A percentile compares a stretch with the other conserved stretches of the same genome.
Conservation (phyloP, 129 eudicot species). For the Pittosporum tobira region DNA sequence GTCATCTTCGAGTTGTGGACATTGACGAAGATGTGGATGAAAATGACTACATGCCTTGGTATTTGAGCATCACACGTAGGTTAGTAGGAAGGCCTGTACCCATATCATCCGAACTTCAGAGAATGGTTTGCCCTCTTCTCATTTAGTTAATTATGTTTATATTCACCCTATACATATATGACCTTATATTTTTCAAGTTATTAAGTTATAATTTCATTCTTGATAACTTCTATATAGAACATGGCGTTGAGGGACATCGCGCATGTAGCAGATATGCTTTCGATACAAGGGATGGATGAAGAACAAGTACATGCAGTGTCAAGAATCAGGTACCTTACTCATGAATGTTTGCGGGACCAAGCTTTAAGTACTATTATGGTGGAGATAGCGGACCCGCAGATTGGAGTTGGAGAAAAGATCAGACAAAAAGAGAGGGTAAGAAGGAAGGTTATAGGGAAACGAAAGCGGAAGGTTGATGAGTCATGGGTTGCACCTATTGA, state of each 20-base stretch:
- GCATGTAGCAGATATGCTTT: slow-evolving; percentile 14
- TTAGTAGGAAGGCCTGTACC: slow-evolving; percentile 85
- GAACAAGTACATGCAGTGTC: slow-evolving; percentile 68
- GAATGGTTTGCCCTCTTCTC: too few relatives aligned
- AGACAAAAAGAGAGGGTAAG: slow-evolving; percentile 81
- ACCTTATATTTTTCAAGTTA: too few relatives aligned
- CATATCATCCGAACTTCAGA: slow-evolving; percentile 77
- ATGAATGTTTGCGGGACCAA: slow-evolving; percentile 85
- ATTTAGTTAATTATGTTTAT: too few relatives aligned
- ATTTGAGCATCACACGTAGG: slow-evolving; percentile 57
- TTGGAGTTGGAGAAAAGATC: slow-evolving; percentile 33
- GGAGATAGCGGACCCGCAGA: slow-evolving; percentile 36
- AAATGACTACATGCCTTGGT: slow-evolving; percentile 78
- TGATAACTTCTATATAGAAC: background rate
- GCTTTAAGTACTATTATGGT: slow-evolving; percentile 36
- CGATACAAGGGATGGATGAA: slow-evolving; percentile 86
- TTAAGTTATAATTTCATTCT: background rate
- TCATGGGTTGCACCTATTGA: slow-evolving; percentile 27
- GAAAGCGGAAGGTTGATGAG: slow-evolving; percentile 61
- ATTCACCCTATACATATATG: too few relatives aligned
- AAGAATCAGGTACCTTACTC: slow-evolving; percentile 72
- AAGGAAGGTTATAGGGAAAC: slow-evolving; percentile 55
- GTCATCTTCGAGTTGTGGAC: slow-evolving; percentile 70
- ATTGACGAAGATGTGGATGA: slow-evolving; percentile 68
- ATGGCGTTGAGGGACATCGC: slow-evolving; percentile 13